Percentiles rank a stretch among this genome's conserved stretches.
Conservation (phyloP, 495 filamentous ascomycete species). For the Aspergillus haitiensis region DNA sequence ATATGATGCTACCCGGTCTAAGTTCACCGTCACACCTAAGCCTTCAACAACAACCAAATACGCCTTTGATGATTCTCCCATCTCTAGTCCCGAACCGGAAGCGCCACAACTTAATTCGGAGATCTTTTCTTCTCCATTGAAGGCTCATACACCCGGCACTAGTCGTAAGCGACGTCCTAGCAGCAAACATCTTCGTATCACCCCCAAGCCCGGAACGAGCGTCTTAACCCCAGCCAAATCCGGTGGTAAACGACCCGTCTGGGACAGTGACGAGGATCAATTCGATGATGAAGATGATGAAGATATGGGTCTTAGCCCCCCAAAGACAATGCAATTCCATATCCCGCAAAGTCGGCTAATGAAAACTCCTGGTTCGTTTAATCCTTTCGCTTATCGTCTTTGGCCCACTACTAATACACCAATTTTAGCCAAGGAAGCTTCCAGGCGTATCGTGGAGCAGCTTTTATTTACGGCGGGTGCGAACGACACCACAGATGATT, state of each 20-base stretch:
- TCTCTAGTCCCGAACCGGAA: constrained; percentile 75
- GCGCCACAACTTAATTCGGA: constrained; percentile 80
- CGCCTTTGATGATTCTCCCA: constrained; percentile 55
- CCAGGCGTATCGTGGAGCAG: constrained; percentile 87
- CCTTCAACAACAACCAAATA: constrained; percentile 29
- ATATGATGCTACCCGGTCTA: constrained; percentile 36
- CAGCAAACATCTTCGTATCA: constrained; percentile 34
- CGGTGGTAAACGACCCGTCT: constrained; percentile 39
- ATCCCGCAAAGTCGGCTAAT: constrained; percentile 82
- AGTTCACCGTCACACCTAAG: constrained; percentile 42
- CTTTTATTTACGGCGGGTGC: constrained; percentile 75
- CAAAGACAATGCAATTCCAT: constrained; percentile 97
- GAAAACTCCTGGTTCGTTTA: constrained; percentile 82
- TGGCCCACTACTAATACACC: constrained; percentile 8
- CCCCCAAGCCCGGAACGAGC: constrained; percentile 71
- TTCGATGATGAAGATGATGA: constrained; percentile 60
- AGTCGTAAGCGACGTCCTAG: constrained; percentile 40
- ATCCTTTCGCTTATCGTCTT: constrained; percentile 10
- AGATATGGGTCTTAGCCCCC: constrained; percentile 68
- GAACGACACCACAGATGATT: constrained; percentile 47
- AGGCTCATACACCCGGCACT: constrained; percentile 39
- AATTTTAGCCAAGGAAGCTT: constrained; percentile 76
- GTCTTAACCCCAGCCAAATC: constrained; percentile 66
- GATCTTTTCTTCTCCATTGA: constrained; percentile 75
- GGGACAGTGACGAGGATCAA: constrained; percentile 60